Conservation (phyloP, 768 basidiomycete genomes). For the Paxillus ammoniavirescens region DNA sequence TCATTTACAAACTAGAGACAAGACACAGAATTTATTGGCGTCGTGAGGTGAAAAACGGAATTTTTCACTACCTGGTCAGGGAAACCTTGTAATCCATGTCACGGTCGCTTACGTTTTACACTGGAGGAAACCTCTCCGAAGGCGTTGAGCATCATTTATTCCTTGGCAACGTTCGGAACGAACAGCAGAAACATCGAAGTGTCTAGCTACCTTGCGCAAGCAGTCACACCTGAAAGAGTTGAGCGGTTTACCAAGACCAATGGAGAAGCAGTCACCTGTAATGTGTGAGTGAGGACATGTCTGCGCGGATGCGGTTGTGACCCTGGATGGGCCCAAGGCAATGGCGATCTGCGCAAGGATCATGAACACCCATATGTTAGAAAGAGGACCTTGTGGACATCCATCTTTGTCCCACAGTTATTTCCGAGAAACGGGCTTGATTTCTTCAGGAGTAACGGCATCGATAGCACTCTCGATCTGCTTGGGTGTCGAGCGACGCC, state of each 20-base stretch:
- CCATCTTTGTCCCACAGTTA: constrained; percentile 98
- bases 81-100: not conserved
- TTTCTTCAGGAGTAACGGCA: constrained; percentile 82
- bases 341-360: constrained; percentile 59
- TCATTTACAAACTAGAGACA: no score
- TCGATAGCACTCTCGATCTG: constrained; percentile 94
- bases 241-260: not conserved
- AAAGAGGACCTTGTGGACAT: constrained; percentile 28
- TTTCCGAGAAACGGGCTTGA: constrained; percentile 92
- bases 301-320: constrained; percentile 82
- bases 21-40: no score
- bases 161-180: constrained; percentile 17
- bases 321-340: constrained; percentile 90
- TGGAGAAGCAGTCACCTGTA: constrained; percentile 31
- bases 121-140: not conserved
- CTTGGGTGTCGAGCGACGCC: constrained; percentile 83
- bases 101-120: not conserved
- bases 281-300: constrained; percentile 79
- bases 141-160: constrained; percentile 19
- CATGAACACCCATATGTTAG: constrained; percentile 2
- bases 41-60: no score
- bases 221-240: not conserved
- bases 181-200: constrained; percentile 16
- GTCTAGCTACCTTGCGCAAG: constrained; percentile 17
- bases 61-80: no score